Base-by-base conservation (phyloP, 2,329 filamentous ascomycete genomes). In the Metarhizium anisopliae region DNA sequence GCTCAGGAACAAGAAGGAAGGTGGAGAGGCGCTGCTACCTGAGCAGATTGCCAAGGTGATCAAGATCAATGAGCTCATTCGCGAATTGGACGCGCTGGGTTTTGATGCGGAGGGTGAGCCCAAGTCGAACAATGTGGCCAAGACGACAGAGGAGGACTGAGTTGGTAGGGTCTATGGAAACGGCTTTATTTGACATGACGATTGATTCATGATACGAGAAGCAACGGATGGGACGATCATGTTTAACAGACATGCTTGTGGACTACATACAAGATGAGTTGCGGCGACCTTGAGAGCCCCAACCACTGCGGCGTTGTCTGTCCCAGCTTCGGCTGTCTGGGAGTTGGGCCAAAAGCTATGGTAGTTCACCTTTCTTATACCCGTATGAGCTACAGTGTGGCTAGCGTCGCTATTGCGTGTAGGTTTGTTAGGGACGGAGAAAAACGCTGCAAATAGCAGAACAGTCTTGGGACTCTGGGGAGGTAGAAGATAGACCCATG, bases 21-120 rank as follows among this genome's bases (percentile, higher is more conserved):
- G 84, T 55, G 94, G 94, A 20, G 87, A 90, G 67, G 79, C 83
- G 4, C 74, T 99, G 58, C 77, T 97, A 30, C 93, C 92, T 0
- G 94, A 99, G 74, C 94, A 99, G 74, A 87, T 97, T 60, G 91
- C 93, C 63, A 99, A 99, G 75, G 90, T 99, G 55, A 95, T 96
- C 70, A 95, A 94, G 72, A 96, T 99, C 69, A 90, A 90, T 60
- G 94, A 99, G 74, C 80, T 99, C 52, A 85, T 96, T 56, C 83
- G 91, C 13, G 92, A 97, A 68, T 74, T 99, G 55, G 89, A 95
- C 64, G 80, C 82, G 2, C 77, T 99, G 32, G 93, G 93, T 0
- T 90, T 97, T 60, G 87, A 95, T 68, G 73, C 82, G 1, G 87
- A 95, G 10, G 90, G 86, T 2, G 87, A 92, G 60, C 72, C 73